Evolutionary conservation across 805 yeast species (phyloP), one percentile per base, ranked within the genome.

Genomic region (Wickerhamomyces xylosicus): DNA sequence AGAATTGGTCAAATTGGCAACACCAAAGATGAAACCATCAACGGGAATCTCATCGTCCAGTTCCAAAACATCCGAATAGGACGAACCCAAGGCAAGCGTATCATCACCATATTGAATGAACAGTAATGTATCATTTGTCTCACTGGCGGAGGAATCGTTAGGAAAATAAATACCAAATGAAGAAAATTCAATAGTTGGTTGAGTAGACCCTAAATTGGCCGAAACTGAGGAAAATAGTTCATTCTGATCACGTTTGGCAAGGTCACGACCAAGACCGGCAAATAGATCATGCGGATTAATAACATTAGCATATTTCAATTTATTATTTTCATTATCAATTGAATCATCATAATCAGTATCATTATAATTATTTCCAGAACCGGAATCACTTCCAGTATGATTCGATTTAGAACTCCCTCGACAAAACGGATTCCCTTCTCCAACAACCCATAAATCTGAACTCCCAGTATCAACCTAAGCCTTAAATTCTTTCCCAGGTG

Each of bases 1-100:
- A 3, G 89, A 76, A 44, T 76, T 74, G 2, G 85, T 72, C 27
- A 58, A 56, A 51, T 75, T 74, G 3, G 84, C 94, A 19, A 86
- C 75, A 9, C 29, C 95, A 55, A 85, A 69, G 17, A 82, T 74
- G 33, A 79, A 59, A 41, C 64, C 58, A 0, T 63, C 44, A 11
- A 84, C 62, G 3, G 65, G 57, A 13, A 61, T 54, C 33, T 66
- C 72, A 35, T 72, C 73, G 39, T 25, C 29, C 14, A 84, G 49
- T 1, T 47, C 37, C 8, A 85, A 64, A 29, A 64, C 63, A 48
- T 85, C 95, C 31, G 61, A 56, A 16, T 84, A 94, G 75, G 78
- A 78, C 11, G 47, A 43, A 11, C 84, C 85, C 10, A 52, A 46
- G 10, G 77, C 77, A 43, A 58, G 66, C 7, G 68, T 57, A 19